Percentiles rank a stretch among this genome's conserved stretches.
Evolutionary conservation across 371 early-diverging fungal genomes (phyloP).

Genomic region (Chytridium lagenaria): DNA sequence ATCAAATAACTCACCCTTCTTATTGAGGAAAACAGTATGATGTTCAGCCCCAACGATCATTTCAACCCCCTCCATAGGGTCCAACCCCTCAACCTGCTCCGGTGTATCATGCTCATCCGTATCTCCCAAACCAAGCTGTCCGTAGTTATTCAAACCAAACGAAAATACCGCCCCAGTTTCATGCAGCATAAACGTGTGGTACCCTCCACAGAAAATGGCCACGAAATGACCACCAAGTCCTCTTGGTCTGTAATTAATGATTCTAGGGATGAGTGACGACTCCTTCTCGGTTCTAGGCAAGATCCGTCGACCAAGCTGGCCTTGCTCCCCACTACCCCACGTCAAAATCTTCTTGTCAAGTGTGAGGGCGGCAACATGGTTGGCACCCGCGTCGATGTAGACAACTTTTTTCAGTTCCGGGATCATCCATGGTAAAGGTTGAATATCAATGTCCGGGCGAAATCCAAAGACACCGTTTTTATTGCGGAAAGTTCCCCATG

Average conservation of each 20-base stretch:
- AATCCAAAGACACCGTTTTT: slow-evolving; percentile 71
- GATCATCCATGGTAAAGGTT: slow-evolving; percentile 68
- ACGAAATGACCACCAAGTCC: slow-evolving; percentile 60
- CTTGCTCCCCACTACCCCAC: slow-evolving; percentile 96
- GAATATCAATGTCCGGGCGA: slow-evolving; percentile 63
- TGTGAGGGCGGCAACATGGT: slow-evolving; percentile 89
- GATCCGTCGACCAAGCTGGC: slow-evolving; percentile 79
- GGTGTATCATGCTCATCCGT: slow-evolving; percentile 46
- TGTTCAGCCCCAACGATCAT: slow-evolving; percentile 89
- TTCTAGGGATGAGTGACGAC: slow-evolving; percentile 51
- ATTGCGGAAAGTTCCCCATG: slow-evolving; percentile 94
- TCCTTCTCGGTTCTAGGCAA: slow-evolving; percentile 43
- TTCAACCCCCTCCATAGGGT: slow-evolving; percentile 37
- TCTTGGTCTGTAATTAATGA: slow-evolving; percentile 54
- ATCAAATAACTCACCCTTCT: slow-evolving; percentile 56
- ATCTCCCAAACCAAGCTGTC: slow-evolving; percentile 81
- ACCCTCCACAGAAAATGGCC: slow-evolving; percentile 80
- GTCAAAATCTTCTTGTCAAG: slow-evolving; percentile 74
- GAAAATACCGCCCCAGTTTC: slow-evolving; percentile 67
- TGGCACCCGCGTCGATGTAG: slow-evolving; percentile 86
- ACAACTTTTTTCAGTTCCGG: slow-evolving; percentile 63
- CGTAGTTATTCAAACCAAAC: slow-evolving; percentile 96
- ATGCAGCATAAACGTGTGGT: slow-evolving; percentile 85
- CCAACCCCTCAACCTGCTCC: slow-evolving; percentile 56
- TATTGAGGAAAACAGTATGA: slow-evolving; percentile 79